Conservation (phyloP, 768 basidiomycete species). For the Suillus subalutaceus region DNA sequence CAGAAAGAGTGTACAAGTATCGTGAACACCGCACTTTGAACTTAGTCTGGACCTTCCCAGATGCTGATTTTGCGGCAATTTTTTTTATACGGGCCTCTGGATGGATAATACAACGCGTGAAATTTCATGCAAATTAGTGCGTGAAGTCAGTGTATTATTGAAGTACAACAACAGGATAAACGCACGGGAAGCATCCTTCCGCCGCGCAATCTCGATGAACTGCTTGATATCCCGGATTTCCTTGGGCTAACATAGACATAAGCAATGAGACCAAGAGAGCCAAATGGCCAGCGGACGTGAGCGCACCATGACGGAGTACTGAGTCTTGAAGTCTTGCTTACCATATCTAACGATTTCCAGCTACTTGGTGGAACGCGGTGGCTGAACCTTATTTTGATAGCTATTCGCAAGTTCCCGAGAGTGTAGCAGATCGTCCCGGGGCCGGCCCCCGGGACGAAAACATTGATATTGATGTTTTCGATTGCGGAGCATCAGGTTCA, state of each 20-base stretch:
- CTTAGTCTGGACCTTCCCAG: constrained; percentile 85
- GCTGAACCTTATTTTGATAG: constrained; percentile 38
- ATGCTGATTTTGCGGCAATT: constrained; percentile 66
- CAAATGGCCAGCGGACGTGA: not conserved
- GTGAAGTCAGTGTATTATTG: constrained; percentile 1
- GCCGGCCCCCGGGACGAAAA: not conserved
- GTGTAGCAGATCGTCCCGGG: not conserved
- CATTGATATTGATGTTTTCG: not conserved
- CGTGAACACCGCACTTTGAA: constrained; percentile 98
- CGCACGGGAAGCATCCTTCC: constrained; percentile 97
- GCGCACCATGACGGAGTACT: constrained; percentile 31
- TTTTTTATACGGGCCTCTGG: constrained; percentile 98
- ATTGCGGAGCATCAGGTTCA: not conserved
- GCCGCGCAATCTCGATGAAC: constrained; percentile 95
- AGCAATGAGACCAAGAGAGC: constrained; percentile 7
- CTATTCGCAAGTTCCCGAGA: constrained; percentile 30
- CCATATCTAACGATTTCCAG: constrained; percentile 5
- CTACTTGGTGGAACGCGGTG: constrained; percentile 16
- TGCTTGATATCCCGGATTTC: constrained; percentile 98
- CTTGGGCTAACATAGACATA: constrained; percentile 68
- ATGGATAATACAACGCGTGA: not conserved
- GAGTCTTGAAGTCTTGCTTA: constrained; percentile 16
- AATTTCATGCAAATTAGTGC: constrained; percentile 6
- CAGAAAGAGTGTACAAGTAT: constrained; percentile 95
- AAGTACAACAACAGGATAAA: constrained; percentile 23